Conservation (phyloP, 305 asterid species). For the Ajuga reptans region DNA sequence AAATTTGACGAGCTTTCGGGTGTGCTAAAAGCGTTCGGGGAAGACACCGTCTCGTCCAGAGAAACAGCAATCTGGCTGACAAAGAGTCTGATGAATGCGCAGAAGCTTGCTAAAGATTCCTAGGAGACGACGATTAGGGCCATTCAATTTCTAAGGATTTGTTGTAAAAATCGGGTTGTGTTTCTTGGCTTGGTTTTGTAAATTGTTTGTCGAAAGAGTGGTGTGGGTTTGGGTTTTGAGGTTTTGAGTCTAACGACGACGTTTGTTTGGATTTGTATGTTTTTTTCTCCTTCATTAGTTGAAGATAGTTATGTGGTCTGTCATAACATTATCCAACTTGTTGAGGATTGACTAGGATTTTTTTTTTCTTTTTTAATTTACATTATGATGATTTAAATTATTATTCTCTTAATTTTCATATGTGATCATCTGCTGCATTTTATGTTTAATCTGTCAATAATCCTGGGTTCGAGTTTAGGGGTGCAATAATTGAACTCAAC, state of each 20-base stretch:
- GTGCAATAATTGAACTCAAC: too few relatives aligned
- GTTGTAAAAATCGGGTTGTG: constrained; percentile 19
- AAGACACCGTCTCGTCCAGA: constrained; percentile 77
- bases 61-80: constrained; percentile 95
- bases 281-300: not conserved
- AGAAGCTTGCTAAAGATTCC: constrained; percentile 47
- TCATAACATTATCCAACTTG: not conserved
- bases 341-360: too few relatives aligned
- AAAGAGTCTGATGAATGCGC: constrained; percentile 68
- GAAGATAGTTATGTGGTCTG: not conserved
- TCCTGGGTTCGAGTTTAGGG: too few relatives aligned
- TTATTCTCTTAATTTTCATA: not conserved
- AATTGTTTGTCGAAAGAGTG: constrained; percentile 21
- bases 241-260: constrained; percentile 8
- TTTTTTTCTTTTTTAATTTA: too few relatives aligned
- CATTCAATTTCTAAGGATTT: not conserved
- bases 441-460: too few relatives aligned
- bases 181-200: constrained; percentile 19
- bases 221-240: constrained; percentile 16
- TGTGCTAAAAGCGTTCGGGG: constrained; percentile 84
- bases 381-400: not conserved
- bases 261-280: not conserved
- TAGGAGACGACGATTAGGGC: constrained; percentile 26
- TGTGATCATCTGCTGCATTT: too few relatives aligned
- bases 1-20: constrained; percentile 85